Conservation (phyloP, 2,329 filamentous ascomycete genomes). For the Tricladium varicosporioides region DNA sequence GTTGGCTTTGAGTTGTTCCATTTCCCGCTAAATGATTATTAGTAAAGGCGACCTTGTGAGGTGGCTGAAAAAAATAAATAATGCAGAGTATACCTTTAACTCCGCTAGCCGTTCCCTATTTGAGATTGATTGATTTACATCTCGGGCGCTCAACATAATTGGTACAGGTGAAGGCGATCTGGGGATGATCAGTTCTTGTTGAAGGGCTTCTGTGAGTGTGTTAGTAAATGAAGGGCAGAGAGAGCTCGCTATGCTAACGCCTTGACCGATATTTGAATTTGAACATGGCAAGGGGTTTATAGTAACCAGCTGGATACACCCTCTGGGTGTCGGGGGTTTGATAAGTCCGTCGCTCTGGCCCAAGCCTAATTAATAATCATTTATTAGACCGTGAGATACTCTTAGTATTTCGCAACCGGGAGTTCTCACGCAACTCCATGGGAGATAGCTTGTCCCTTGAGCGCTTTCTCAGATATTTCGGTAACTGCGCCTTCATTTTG, state of each 20-base stretch:
- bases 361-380: too few species aligned
- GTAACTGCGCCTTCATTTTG: too few species aligned
- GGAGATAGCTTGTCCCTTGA: conserved; percentile 7
- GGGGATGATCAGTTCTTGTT: conserved; percentile 24
- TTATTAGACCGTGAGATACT: too few species aligned
- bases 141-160: background rate
- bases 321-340: background rate
- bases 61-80: too few species aligned
- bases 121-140: background rate
- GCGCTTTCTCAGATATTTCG: conserved; percentile 12
- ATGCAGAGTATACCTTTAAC: conserved; percentile 25
- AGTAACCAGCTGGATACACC: conserved; percentile 7
- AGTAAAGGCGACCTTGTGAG: too few species aligned
- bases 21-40: conserved; percentile 18
- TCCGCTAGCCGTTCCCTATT: conserved; percentile 15
- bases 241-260: too few species aligned
- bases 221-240: too few species aligned
- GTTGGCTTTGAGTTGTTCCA: conserved; percentile 22
- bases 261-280: conserved; percentile 24
- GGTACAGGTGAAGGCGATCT: conserved; percentile 19
- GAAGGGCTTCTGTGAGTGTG: conserved; percentile 22
- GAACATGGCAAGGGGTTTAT: conserved; percentile 17
- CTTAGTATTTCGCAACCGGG: too few species aligned
- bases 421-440: conserved; percentile 12
- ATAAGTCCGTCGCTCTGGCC: background rate